Percentiles rank a stretch among this genome's conserved stretches.
Conservation (phyloP, 495 filamentous ascomycete genomes). For the Talaromyces adpressus region DNA sequence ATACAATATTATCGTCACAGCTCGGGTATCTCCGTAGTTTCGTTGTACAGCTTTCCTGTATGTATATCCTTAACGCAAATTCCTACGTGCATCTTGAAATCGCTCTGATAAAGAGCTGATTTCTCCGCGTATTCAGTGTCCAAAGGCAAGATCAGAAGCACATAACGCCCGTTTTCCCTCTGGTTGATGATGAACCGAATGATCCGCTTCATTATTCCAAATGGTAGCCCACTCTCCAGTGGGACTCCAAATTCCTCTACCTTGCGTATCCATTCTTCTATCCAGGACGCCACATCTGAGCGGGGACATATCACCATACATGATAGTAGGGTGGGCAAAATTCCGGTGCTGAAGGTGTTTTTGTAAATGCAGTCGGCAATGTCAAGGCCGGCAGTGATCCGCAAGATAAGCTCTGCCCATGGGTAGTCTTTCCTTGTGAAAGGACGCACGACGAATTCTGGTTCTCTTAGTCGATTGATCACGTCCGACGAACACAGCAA, state of each 20-base stretch:
- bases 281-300: constrained; percentile 2
- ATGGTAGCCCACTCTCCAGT: constrained; percentile 2
- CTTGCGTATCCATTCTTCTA: constrained; percentile 3
- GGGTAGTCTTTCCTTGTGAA: constrained; percentile 1
- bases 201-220: constrained; percentile 1
- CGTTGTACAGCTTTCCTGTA: constrained; percentile 1
- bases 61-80: constrained; percentile 1
- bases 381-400: background rate
- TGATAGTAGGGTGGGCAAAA: background rate
- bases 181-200: constrained; percentile 5
- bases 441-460: background rate
- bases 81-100: constrained; percentile 5
- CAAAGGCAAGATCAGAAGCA: constrained; percentile 1
- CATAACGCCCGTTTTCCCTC: constrained; percentile 1
- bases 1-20: background rate
- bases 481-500: constrained; percentile 1
- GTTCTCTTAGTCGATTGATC: background rate
- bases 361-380: constrained; percentile 5
- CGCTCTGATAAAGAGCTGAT: constrained; percentile 4
- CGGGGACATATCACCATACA: constrained; percentile 2
- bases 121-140: constrained; percentile 2
- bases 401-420: constrained; percentile 6
- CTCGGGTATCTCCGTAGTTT: constrained; percentile 1
- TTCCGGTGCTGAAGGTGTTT: constrained; percentile 2
- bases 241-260: constrained; percentile 2